Percentiles rank a stretch among this genome's conserved stretches.
phyloP scores from a whole-genome alignment of 768 basidiomycete species.

The Albatrellus ellisii region DNA sequence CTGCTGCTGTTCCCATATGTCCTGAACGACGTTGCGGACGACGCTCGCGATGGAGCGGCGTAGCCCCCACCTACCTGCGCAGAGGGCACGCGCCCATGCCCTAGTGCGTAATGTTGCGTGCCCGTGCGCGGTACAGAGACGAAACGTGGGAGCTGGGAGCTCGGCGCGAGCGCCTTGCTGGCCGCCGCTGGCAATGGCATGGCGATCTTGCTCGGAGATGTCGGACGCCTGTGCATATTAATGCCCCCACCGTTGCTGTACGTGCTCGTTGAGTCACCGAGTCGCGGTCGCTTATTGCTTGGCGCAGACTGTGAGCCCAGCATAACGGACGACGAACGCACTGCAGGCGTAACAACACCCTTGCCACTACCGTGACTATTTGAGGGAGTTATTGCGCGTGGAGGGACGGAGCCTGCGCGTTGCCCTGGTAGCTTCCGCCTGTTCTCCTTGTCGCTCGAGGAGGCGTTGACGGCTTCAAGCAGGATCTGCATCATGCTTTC shows the following conservation, averaged over 20 bases:
- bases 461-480: slow-evolving; percentile 48
- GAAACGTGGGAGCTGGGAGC: slow-evolving; percentile 27
- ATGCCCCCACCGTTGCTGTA: too few relatives aligned
- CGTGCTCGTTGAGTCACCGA: slow-evolving; percentile 27
- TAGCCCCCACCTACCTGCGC: slow-evolving; percentile 18
- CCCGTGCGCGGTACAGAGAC: slow-evolving; percentile 37
- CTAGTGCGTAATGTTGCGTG: slow-evolving; percentile 39
- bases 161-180: slow-evolving; percentile 3
- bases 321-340: slow-evolving; percentile 38
- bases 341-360: slow-evolving; percentile 50
- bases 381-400: slow-evolving; percentile 47
- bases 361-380: slow-evolving; percentile 19
- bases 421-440: not conserved
- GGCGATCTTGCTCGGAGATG: slow-evolving; percentile 15
- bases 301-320: slow-evolving; percentile 33
- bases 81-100: slow-evolving; percentile 35
- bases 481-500: slow-evolving; percentile 70
- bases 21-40: slow-evolving; percentile 13
- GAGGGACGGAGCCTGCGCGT: slow-evolving; percentile 45
- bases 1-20: slow-evolving; percentile 14
- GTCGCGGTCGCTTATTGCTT: slow-evolving; percentile 50
- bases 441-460: slow-evolving; percentile 76
- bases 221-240: not conserved
- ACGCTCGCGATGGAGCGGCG: slow-evolving; percentile 4
- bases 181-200: slow-evolving; percentile 14